These are phyloP conservation scores for Sugiyamaella grinbergsii DNA, from an alignment of 1,139 yeast species.

Conservation along the genomic window DNA sequence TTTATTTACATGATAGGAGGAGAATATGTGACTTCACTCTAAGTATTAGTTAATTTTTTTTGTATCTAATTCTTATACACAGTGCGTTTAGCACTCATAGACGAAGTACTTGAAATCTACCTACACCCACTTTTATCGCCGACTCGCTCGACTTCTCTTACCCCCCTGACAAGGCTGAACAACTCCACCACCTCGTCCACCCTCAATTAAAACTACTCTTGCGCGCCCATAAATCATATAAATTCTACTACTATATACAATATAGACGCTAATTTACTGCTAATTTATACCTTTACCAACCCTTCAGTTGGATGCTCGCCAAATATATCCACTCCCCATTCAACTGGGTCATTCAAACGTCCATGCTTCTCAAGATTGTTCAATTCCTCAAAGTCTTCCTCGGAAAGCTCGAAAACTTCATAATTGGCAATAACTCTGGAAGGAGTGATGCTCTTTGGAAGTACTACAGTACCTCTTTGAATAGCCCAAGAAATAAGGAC, in stretches of 20 bases:
- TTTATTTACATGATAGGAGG: too few relatives aligned
- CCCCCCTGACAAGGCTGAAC: neutral
- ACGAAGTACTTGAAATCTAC: too few relatives aligned
- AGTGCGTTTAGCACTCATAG: too few relatives aligned
- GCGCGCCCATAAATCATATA: too few relatives aligned
- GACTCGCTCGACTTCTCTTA: too few relatives aligned
- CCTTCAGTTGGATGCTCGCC: conserved; percentile 32
- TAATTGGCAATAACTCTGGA: conserved; percentile 61
- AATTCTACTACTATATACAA: too few relatives aligned
- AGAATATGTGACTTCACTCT: too few relatives aligned
- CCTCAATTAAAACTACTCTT: too few relatives aligned
- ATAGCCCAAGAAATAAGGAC: conserved; percentile 70
- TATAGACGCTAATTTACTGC: neutral
- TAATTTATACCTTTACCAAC: conserved; percentile 21
- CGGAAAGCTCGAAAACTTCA: conserved; percentile 51
- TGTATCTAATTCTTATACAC: too few relatives aligned
- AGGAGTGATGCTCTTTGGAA: conserved; percentile 70
- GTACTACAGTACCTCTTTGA: conserved; percentile 64
- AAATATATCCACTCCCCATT: conserved; percentile 35
- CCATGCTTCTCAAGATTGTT: conserved; percentile 46
- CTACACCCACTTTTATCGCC: too few relatives aligned
- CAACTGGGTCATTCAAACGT: conserved; percentile 34
- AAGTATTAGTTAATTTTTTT: too few relatives aligned
- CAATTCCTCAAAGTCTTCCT: conserved; percentile 56
- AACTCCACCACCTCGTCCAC: too few relatives aligned